phyloP scores from a whole-genome alignment of 2,329 filamentous ascomycete species.

The Pseudodiploospora longispora region DNA sequence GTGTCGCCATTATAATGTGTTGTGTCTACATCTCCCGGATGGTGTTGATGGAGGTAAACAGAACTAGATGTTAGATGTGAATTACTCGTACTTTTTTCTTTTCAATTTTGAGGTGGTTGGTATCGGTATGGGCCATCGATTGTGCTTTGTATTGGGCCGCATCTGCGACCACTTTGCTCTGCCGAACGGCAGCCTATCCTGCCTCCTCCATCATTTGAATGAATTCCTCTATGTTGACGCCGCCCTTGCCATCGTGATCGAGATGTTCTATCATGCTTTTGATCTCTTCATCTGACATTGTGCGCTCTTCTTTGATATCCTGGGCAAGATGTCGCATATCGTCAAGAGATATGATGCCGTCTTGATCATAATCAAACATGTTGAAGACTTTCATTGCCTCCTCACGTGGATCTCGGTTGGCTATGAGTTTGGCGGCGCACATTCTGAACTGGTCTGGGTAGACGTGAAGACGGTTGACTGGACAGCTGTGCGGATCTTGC shows the following conservation, averaged over 20 bases:
- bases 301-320: constrained; percentile 72
- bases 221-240: constrained; percentile 61
- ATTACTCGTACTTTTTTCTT: no score
- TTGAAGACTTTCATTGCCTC: constrained; percentile 88
- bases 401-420: constrained; percentile 76
- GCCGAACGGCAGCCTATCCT: constrained; percentile 14
- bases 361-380: constrained; percentile 86
- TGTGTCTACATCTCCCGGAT: no score
- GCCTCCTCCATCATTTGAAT: constrained; percentile 51
- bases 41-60: no score
- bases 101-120: no score
- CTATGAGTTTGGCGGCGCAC: constrained; percentile 74
- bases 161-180: no score
- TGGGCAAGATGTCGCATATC: constrained; percentile 81
- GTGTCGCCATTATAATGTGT: no score
- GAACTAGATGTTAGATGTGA: no score
- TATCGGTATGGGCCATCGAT: no score
- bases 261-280: constrained; percentile 97
- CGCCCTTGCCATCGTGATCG: constrained; percentile 87
- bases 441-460: constrained; percentile 51
- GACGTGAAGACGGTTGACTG: constrained; percentile 37
- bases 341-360: constrained; percentile 82
- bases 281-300: constrained; percentile 85
- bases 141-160: no score
- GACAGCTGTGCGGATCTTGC: constrained; percentile 34